phyloP scores from a whole-genome alignment of 768 basidiomycete species.

The Sarcomyxa edulis region DNA sequence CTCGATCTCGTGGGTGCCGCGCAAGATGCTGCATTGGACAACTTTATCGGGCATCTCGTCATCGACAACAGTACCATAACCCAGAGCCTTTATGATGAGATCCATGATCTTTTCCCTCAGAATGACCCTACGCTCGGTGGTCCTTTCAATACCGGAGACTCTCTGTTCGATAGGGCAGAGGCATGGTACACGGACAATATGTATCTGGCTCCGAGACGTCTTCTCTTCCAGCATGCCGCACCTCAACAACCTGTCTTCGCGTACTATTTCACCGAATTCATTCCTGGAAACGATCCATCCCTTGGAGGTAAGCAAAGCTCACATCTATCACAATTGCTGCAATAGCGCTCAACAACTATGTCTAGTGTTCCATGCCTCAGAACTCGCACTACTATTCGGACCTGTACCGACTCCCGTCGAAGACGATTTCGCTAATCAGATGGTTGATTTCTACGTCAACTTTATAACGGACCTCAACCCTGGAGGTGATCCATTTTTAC shows the following conservation, averaged over 20 bases:
- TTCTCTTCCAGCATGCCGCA: slow-evolving; percentile 46
- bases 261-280: slow-evolving; percentile 52
- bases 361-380: slow-evolving; percentile 45
- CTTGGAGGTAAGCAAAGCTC: slow-evolving; percentile 36
- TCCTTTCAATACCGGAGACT: slow-evolving; percentile 54
- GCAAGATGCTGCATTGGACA: slow-evolving; percentile 38
- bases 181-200: slow-evolving; percentile 58
- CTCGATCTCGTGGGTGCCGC: slow-evolving; percentile 30
- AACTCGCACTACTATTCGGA: slow-evolving; percentile 44
- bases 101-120: slow-evolving; percentile 38
- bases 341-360: background rate
- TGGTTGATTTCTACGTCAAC: slow-evolving; percentile 50
- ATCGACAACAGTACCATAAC: slow-evolving; percentile 49
- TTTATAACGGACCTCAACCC: slow-evolving; percentile 54
- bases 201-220: slow-evolving; percentile 45
- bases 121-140: slow-evolving; percentile 43
- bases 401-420: slow-evolving; percentile 39
- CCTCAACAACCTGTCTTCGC: slow-evolving; percentile 42
- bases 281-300: slow-evolving; percentile 44
- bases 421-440: slow-evolving; percentile 37
- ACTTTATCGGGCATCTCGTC: slow-evolving; percentile 42
- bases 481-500: slow-evolving; percentile 35
- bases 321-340: background rate
- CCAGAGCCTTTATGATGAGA: slow-evolving; percentile 29
- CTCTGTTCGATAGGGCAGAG: slow-evolving; percentile 48